Conservation (phyloP, 2,329 filamentous ascomycete species). For the Colletotrichum orchidophilum region DNA sequence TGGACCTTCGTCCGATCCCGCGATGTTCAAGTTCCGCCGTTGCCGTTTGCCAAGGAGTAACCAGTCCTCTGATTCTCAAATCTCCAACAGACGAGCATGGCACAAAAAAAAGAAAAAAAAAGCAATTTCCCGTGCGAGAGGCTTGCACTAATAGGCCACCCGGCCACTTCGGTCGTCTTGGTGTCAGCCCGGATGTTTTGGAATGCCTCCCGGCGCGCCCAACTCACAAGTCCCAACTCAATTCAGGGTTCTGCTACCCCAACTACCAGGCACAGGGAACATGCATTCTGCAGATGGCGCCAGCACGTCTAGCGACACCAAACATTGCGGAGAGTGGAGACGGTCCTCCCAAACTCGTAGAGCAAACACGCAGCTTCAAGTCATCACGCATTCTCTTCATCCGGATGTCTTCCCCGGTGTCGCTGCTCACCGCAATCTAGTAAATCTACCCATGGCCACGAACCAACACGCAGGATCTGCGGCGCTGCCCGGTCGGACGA, state of each 20-base stretch:
- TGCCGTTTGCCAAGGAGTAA: background rate
- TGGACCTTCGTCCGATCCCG: slow-evolving; percentile 15
- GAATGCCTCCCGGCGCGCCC: background rate
- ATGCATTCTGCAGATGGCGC: slow-evolving; percentile 6
- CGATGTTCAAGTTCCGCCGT: background rate
- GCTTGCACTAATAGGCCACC: slow-evolving; percentile 11
- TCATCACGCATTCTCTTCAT: background rate
- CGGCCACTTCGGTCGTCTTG: background rate
- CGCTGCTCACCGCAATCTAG: background rate
- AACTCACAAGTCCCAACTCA: background rate
- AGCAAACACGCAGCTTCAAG: slow-evolving; percentile 6
- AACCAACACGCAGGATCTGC: slow-evolving; percentile 18
- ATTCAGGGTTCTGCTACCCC: slow-evolving; percentile 12
- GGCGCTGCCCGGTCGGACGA: background rate
- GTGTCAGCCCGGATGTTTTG: slow-evolving; percentile 18
- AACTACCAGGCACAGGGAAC: slow-evolving; percentile 27
- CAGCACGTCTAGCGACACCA: background rate
- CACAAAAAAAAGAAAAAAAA: slow-evolving; percentile 4
- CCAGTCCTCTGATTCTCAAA: background rate
- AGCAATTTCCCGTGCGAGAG: background rate
- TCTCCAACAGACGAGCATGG: background rate
- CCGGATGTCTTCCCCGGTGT: slow-evolving; percentile 14
- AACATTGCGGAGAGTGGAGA: slow-evolving; percentile 27
- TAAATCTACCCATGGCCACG: background rate
- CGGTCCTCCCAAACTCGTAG: background rate